Evolutionary conservation across 2,329 filamentous ascomycete genomes (phyloP), one percentile per base, ranked within the genome.

Genomic region (Aspergillus novofumigatus): DNA sequence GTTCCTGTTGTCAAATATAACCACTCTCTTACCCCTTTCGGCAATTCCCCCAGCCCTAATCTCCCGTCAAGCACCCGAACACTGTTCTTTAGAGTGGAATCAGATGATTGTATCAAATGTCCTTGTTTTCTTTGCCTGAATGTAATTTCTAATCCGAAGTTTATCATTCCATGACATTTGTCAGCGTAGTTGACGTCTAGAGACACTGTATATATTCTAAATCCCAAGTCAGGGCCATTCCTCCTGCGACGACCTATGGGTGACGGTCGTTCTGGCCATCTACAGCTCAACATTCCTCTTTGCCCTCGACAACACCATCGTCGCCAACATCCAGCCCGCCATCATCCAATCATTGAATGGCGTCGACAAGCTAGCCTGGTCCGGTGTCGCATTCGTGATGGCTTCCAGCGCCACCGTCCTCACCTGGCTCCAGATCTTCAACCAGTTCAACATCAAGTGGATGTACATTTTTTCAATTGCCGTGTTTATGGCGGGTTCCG

Each of bases 381-480:
- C 52, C 7, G 52, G 51, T 1, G 58, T 58, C 1, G 52, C 55
- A 2, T 60, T 49, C 21, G 44, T 51, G 7, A 42, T 60, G 49
- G 47, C 20, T 6, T 38, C 42, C 26, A 45, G 11, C 45, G 53
- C 45, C 26, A 52, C 35, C 23, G 47, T 55, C 47, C 53, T 55
- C 14, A 41, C 53, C 6, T 55, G 53, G 53, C 32, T 42, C 10
- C 44, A 59, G 25, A 50, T 52, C 28, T 60, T 45, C 35, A 38
- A 26, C 8, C 55, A 53, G 4, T 80, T 79, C 63, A 70, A 80
- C 51, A 67, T 70, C 9, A 81, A 81, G 55, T 76, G 69, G 70
- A 52, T 75, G 38, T 69, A 67, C 56, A 61, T 74, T 11, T 28
- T 59, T 45, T 54, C 53, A 25, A 53, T 67, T 55, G 35, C 63